phyloP scores from a whole-genome alignment of 331 rosid species.

The Malus hybrid region DNA sequence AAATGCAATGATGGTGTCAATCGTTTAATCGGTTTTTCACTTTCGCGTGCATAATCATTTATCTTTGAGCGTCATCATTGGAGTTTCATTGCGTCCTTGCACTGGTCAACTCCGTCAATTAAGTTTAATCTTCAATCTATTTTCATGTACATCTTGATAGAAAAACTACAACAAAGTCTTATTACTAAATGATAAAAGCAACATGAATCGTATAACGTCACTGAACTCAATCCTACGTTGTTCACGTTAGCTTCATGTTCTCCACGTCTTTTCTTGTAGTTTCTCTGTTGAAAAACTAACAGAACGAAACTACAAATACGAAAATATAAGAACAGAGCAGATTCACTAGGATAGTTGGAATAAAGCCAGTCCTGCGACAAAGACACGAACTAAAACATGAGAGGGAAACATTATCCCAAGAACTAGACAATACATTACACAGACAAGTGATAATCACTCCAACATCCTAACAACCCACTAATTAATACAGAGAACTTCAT shows the following conservation, averaged over 20 bases:
- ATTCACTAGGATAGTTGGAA: neutral
- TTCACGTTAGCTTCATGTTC: too few relatives aligned
- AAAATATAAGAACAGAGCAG: neutral
- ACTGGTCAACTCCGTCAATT: too few relatives aligned
- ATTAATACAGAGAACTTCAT: neutral
- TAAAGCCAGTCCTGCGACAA: neutral
- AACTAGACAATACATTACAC: slow-evolving; percentile 21
- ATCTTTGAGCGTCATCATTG: too few relatives aligned
- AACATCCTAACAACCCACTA: neutral
- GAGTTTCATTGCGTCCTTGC: too few relatives aligned
- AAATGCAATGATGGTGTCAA: neutral
- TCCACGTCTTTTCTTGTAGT: too few relatives aligned
- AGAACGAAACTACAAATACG: neutral
- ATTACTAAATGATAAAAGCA: too few relatives aligned
- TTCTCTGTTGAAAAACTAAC: too few relatives aligned
- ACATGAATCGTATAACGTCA: fast-evolving
- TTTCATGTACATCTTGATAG: too few relatives aligned
- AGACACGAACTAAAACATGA: neutral
- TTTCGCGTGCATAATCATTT: too few relatives aligned
- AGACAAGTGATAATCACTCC: slow-evolving; percentile 2
- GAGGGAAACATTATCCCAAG: slow-evolving; percentile 15
- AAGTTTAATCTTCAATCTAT: too few relatives aligned
- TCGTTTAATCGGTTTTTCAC: too few relatives aligned
- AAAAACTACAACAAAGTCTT: too few relatives aligned
- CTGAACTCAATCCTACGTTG: fast-evolving